These are phyloP conservation scores for Angophora floribunda DNA, from an alignment of 345 rosid species.

Conservation along the genomic window DNA sequence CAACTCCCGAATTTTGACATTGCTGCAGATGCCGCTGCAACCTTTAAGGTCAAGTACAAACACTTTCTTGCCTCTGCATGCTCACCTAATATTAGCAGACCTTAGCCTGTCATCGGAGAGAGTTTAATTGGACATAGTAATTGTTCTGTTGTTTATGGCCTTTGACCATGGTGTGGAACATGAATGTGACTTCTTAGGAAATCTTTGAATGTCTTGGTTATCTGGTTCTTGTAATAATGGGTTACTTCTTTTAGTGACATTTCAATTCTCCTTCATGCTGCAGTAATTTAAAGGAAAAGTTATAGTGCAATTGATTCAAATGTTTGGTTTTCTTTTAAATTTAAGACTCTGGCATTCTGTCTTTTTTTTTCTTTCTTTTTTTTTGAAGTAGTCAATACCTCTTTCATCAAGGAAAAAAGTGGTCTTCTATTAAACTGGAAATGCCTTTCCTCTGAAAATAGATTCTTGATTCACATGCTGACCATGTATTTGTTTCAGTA, in stretches of 20 bases:
- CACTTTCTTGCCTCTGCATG: not conserved
- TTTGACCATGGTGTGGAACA: not conserved
- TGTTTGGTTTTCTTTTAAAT: too few species aligned
- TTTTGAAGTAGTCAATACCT: not conserved
- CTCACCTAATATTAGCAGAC: not conserved
- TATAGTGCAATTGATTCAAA: too few species aligned
- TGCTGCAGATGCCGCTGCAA: slow-evolving; percentile 21
- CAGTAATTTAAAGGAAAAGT: not conserved
- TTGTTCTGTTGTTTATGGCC: not conserved
- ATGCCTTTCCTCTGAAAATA: not conserved
- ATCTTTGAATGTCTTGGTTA: not conserved
- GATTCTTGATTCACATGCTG: not conserved
- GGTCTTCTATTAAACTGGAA: not conserved
- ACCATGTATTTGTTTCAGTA: not conserved
- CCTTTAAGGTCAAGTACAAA: slow-evolving; percentile 9
- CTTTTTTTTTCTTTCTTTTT: too few species aligned
- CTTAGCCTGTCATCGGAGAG: not conserved
- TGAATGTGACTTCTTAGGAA: not conserved
- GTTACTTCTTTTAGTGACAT: not conserved
- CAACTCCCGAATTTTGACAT: slow-evolving; percentile 21
- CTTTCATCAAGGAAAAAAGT: not conserved
- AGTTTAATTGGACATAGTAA: not conserved
- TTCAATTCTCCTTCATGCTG: not conserved
- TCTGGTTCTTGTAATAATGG: not conserved
- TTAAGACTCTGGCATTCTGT: too few species aligned